A percentile compares a stretch with the other conserved stretches of the same genome.
Evolutionary conservation across 176 grass and related monocot species (phyloP).

Genomic region (Dendrocalamus sinicus): DNA sequence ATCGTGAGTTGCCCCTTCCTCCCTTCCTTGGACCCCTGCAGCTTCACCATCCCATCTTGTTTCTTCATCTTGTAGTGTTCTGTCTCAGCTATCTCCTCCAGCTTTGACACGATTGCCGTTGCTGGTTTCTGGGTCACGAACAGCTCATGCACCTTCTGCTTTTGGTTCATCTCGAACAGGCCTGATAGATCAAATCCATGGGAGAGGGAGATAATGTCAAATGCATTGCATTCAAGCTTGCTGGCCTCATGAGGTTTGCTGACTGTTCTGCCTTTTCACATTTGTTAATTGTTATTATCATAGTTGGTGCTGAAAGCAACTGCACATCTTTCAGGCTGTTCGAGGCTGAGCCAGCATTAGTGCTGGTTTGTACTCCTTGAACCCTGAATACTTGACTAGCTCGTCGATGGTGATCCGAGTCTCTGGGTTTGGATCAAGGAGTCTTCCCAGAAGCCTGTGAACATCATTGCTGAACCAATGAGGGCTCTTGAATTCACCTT

Average conservation of each 20-base stretch:
- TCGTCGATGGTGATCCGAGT: conserved; percentile 57
- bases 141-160: conserved; percentile 42
- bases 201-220: conserved; percentile 94
- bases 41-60: conserved; percentile 58
- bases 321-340: conserved; percentile 41
- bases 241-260: conserved; percentile 21
- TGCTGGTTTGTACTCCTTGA: conserved; percentile 52
- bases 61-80: conserved; percentile 62
- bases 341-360: conserved; percentile 17
- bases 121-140: conserved; percentile 54
- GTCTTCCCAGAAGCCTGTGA: conserved; percentile 41
- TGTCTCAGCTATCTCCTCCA: conserved; percentile 71
- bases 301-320: neutral
- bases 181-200: conserved; percentile 75
- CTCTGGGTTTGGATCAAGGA: conserved; percentile 78
- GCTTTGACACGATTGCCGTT: conserved; percentile 54
- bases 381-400: conserved; percentile 55
- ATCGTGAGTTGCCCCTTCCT: conserved; percentile 80
- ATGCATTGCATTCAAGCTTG: conserved; percentile 64
- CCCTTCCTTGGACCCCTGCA: conserved; percentile 61
- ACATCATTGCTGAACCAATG: conserved; percentile 49
- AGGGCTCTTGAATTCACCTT: conserved; percentile 62
- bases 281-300: neutral
- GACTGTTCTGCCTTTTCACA: conserved; percentile 23
- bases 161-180: conserved; percentile 55